A percentile compares a stretch with the other conserved stretches of the same genome.
Conservation (phyloP, 2,329 filamentous ascomycete genomes). For the Ciborinia camelliae region DNA sequence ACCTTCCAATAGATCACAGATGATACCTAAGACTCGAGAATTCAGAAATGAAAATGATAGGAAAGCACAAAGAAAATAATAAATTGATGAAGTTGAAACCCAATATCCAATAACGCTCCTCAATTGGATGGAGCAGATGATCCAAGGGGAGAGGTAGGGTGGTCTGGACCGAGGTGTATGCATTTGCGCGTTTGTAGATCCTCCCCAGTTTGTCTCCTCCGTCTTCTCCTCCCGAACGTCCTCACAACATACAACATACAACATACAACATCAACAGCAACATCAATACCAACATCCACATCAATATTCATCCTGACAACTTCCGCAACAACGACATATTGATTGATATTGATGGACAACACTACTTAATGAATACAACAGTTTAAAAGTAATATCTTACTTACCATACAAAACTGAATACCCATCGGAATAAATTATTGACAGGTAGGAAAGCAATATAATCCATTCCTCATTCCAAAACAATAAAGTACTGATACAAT, state of each 20-base stretch:
- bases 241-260: background rate
- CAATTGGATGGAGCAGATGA: background rate
- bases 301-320: background rate
- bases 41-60: too few species aligned
- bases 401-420: background rate
- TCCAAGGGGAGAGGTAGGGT: background rate
- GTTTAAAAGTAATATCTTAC: background rate
- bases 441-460: background rate
- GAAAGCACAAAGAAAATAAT: background rate
- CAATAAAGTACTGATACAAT: background rate
- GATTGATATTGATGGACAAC: background rate
- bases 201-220: background rate
- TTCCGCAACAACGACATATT: background rate
- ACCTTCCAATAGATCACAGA: too few species aligned
- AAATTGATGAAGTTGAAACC: background rate
- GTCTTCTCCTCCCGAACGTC: background rate
- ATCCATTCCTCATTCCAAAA: constrained; percentile 3
- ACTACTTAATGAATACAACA: background rate
- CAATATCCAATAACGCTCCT: background rate
- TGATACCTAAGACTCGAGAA: background rate
- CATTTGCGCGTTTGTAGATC: too few species aligned
- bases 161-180: background rate
- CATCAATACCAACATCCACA: too few species aligned
- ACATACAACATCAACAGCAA: too few species aligned
- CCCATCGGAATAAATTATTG: constrained; percentile 8